A percentile compares a stretch with the other conserved stretches of the same genome.
These are phyloP conservation scores for Podospora bellae-mahoneyi DNA, from an alignment of 495 filamentous ascomycete species.

Conservation along the genomic window DNA sequence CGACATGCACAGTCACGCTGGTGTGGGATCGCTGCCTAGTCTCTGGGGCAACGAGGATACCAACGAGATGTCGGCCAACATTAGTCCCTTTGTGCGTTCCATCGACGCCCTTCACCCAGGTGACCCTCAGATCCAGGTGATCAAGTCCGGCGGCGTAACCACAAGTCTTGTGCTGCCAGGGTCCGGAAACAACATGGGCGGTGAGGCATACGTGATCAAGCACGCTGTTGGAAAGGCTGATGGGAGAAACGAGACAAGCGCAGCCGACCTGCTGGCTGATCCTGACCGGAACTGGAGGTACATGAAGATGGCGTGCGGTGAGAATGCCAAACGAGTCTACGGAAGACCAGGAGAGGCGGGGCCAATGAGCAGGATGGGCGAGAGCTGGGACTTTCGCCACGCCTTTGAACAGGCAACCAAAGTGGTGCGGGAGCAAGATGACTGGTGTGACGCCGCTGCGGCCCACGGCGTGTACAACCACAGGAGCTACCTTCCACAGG, in stretches of 20 bases:
- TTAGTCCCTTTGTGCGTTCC: conserved; percentile 58
- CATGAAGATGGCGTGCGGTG: conserved; percentile 72
- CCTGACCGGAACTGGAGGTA: conserved; percentile 53
- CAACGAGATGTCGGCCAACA: conserved; percentile 50
- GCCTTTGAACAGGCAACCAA: conserved; percentile 57
- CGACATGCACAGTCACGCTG: conserved; percentile 66
- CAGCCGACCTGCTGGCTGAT: conserved; percentile 46
- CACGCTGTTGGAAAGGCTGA: conserved; percentile 48
- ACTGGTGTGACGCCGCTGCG: conserved; percentile 55
- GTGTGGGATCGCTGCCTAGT: conserved; percentile 40
- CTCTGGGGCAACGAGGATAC: conserved; percentile 45
- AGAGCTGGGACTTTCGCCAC: conserved; percentile 62
- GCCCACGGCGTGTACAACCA: conserved; percentile 38
- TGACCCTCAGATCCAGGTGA: conserved; percentile 55
- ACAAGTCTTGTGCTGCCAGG: conserved; percentile 63
- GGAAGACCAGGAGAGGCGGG: conserved; percentile 40
- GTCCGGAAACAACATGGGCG: conserved; percentile 63
- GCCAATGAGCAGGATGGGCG: conserved; percentile 50
- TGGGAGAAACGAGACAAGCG: conserved; percentile 53
- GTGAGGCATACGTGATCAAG: conserved; percentile 63
- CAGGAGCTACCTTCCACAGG: conserved; percentile 48
- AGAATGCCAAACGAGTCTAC: conserved; percentile 59
- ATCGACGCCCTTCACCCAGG: conserved; percentile 51
- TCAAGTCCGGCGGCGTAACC: conserved; percentile 66
- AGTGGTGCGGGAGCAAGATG: conserved; percentile 52